A percentile compares a stretch with the other conserved stretches of the same genome.
phyloP scores from a whole-genome alignment of 306 rosid genomes.

The Sophora flavescens region DNA sequence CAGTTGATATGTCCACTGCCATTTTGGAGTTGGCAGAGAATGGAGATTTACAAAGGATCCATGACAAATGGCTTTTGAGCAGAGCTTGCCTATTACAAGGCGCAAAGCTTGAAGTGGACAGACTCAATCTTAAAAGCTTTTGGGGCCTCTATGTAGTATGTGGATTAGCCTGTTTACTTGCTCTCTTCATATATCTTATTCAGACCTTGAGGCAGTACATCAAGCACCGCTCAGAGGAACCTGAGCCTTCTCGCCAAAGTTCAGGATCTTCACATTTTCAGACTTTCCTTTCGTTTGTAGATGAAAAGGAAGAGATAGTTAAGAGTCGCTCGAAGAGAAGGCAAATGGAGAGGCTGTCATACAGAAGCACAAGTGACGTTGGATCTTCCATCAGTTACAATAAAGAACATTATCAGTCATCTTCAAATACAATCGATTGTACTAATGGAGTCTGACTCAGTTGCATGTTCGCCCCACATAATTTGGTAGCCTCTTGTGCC shows the following conservation, averaged over 20 bases:
- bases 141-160: slow-evolving; percentile 82
- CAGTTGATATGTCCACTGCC: slow-evolving; percentile 90
- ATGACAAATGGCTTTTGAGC: slow-evolving; percentile 90
- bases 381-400: slow-evolving; percentile 50
- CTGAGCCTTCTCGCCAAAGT: slow-evolving; percentile 47
- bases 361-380: slow-evolving; percentile 54
- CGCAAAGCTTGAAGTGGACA: slow-evolving; percentile 78
- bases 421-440: slow-evolving; percentile 41
- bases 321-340: slow-evolving; percentile 66
- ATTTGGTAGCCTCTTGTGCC: slow-evolving; percentile 22
- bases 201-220: slow-evolving; percentile 73
- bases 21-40: slow-evolving; percentile 78
- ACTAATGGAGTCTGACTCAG: slow-evolving; percentile 40
- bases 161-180: slow-evolving; percentile 78
- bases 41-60: slow-evolving; percentile 94
- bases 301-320: slow-evolving; percentile 69
- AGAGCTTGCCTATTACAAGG: slow-evolving; percentile 78
- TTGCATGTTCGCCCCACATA: background rate
- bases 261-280: slow-evolving; percentile 55
- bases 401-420: slow-evolving; percentile 46
- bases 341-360: slow-evolving; percentile 59
- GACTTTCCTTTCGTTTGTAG: slow-evolving; percentile 78
- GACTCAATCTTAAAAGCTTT: slow-evolving; percentile 79
- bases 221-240: slow-evolving; percentile 53
- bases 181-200: slow-evolving; percentile 69